Conservation (phyloP, 805 yeast species). For the Candida qinlingensis region DNA sequence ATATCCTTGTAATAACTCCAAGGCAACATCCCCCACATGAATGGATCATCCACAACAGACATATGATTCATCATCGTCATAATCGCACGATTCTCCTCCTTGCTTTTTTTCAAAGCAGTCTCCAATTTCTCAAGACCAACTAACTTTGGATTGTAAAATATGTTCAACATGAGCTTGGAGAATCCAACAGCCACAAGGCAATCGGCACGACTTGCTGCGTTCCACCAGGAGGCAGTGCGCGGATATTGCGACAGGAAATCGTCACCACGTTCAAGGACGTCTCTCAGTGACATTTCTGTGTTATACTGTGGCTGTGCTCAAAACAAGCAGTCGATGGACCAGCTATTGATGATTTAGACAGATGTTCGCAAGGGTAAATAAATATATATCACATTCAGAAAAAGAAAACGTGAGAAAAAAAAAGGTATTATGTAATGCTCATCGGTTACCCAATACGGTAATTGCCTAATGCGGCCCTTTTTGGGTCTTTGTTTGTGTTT, state of each 20-base stretch:
- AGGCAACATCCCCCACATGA: conserved; percentile 83
- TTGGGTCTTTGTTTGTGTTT: no score
- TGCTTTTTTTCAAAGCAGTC: conserved; percentile 55
- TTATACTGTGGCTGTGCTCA: neutral
- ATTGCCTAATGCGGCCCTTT: no score
- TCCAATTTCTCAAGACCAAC: conserved; percentile 61
- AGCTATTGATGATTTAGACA: no score
- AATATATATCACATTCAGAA: no score
- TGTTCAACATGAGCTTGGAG: conserved; percentile 55
- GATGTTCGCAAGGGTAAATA: no score
- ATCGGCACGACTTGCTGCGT: conserved; percentile 59
- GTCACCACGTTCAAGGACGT: conserved; percentile 68
- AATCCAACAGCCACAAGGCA: conserved; percentile 59
- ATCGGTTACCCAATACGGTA: no score
- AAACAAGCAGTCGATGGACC: no score
- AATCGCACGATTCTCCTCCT: conserved; percentile 65
- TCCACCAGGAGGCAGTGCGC: conserved; percentile 56
- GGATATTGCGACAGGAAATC: conserved; percentile 64
- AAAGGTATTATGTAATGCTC: no score
- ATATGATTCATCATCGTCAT: conserved; percentile 90
- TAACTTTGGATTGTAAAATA: conserved; percentile 60
- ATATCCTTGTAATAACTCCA: conserved; percentile 56
- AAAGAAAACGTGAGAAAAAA: no score
- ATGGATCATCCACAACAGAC: conserved; percentile 90
- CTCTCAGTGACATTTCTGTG: conserved; percentile 57